Base-by-base conservation (phyloP, 2,329 filamentous ascomycete genomes). In the Cercospora zeina region DNA sequence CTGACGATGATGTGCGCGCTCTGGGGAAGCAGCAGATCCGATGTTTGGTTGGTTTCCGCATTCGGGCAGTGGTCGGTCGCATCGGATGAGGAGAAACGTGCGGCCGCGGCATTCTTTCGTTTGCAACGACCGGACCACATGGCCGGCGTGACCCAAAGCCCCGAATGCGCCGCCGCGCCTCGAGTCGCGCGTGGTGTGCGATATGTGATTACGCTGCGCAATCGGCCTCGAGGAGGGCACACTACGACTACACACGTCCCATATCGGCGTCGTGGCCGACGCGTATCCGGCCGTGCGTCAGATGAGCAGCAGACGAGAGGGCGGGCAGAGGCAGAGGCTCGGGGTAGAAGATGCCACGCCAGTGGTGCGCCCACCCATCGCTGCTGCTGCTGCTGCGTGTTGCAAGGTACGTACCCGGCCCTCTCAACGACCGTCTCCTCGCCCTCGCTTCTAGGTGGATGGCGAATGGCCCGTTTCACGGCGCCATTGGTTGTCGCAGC, bases 1-100 rank as follows among this genome's bases (percentile, higher is more conserved):
- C 11, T 4, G 42, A 13, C 13, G 42, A 47, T 47, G 42, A 47
- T 47, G 42, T 6, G 42, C 21, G 21, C 21, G 21, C 11, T 47
- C 42, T 30, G 42, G 42, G 42, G 42, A 47, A 47, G 42, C 42
- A 47, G 42, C 42, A 47, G 42, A 47, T 47, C 42, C 42, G 42
- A 47, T 16, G 42, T 24, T 24, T 13, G 10, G 16, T 34, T 27
- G 8, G 39, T 47, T 24, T 47, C 16, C 42, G 24, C 13, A 47
- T 19, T 19, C 21, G 21, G 21, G 21, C 42, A 47, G 21, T 19
- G 42, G 21, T 47, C 21, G 42, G 21, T 47, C 21, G 42, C 19
- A 19, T 47, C 42, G 42, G 42, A 21, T 47, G 42, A 4, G 31
- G 42, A 47, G 13, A 11, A 47, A 47, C 10, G 42, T 47, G 42